phyloP scores from a whole-genome alignment of 345 rosid genomes.

The Salix koriyanagi region DNA sequence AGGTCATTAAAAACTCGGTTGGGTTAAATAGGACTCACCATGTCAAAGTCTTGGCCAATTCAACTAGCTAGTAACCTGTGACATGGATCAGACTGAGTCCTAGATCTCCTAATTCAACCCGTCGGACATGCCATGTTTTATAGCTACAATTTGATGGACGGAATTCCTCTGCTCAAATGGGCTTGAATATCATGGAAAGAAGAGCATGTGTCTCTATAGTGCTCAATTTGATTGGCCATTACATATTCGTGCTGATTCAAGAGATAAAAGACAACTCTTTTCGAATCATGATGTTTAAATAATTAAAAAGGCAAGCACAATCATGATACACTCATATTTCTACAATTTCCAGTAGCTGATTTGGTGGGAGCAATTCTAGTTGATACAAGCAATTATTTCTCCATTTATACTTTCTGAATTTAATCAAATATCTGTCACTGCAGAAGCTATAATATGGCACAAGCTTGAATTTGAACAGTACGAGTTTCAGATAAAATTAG shows the following conservation, averaged over 20 bases:
- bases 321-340: neutral
- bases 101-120: no score
- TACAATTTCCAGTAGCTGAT: neutral
- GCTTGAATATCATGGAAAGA: neutral
- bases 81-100: no score
- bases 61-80: no score
- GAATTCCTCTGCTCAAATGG: neutral
- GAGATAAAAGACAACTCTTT: no score
- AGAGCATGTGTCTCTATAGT: neutral
- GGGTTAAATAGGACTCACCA: no score
- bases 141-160: neutral
- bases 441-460: neutral
- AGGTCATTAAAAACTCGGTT: no score
- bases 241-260: neutral
- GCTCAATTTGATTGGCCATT: neutral
- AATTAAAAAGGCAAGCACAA: neutral
- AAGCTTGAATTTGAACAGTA: neutral
- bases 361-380: neutral
- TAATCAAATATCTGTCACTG: neutral
- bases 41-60: no score
- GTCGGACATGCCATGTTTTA: no score
- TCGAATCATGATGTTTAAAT: neutral
- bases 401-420: neutral
- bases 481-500: neutral
- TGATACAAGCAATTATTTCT: neutral